These are phyloP conservation scores for Metarhizium sp. DNA, from an alignment of 2,329 filamentous ascomycete genomes.

Conservation along the genomic window DNA sequence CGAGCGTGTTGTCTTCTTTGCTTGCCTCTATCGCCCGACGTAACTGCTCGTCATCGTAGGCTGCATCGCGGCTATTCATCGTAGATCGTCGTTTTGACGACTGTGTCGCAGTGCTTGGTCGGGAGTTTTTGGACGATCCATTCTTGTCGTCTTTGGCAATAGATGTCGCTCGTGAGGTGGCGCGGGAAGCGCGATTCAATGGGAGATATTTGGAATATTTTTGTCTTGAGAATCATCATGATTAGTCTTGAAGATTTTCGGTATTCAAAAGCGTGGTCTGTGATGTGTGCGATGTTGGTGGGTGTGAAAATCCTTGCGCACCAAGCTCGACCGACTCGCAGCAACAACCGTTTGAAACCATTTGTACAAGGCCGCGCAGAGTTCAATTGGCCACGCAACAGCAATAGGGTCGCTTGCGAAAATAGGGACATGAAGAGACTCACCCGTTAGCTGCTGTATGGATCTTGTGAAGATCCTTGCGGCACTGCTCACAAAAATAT, in stretches of 20 bases:
- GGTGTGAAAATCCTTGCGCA: not conserved
- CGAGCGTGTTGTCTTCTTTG: conserved; percentile 62
- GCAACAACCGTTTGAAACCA: not conserved
- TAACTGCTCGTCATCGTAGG: conserved; percentile 88
- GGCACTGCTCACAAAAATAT: conserved; percentile 95
- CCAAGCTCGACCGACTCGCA: not conserved
- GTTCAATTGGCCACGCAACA: not conserved
- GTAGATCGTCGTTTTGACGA: conserved; percentile 81
- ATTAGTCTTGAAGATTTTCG: conserved; percentile 22
- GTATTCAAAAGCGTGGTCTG: not conserved
- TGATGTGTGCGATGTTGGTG: not conserved
- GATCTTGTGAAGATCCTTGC: conserved; percentile 83
- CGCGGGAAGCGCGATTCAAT: conserved; percentile 45
- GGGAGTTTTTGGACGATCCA: conserved; percentile 47
- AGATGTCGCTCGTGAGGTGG: conserved; percentile 54
- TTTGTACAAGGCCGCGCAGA: not conserved
- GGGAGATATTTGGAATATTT: conserved; percentile 59
- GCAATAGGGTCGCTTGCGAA: not conserved
- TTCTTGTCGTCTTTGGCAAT: conserved; percentile 53
- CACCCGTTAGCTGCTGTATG: conserved; percentile 77
- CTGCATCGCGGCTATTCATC: conserved; percentile 93
- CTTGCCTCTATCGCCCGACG: conserved; percentile 90
- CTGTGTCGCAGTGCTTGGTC: conserved; percentile 39
- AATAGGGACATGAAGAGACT: conserved; percentile 24
- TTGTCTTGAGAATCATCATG: conserved; percentile 36